Conservation (phyloP, 1,284 basidiomycete genomes). For the Mycosarcoma mackinlayi region DNA sequence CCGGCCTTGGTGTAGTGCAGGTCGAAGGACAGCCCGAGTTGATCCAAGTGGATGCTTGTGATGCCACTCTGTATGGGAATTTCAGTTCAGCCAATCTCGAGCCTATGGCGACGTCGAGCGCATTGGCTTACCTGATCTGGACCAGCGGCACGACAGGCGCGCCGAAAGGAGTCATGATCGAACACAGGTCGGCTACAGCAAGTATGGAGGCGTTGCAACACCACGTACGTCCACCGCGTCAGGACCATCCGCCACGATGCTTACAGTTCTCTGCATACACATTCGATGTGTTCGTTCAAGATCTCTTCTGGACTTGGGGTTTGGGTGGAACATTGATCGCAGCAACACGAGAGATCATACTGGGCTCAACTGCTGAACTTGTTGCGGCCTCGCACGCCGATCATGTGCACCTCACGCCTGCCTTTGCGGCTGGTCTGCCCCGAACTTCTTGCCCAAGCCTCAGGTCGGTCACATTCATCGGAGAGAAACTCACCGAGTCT, state of each 20-base stretch:
- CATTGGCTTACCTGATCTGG: constrained; percentile 61
- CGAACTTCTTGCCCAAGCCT: constrained; percentile 39
- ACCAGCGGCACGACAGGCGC: constrained; percentile 61
- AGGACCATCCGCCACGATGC: constrained; percentile 16
- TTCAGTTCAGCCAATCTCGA: constrained; percentile 1
- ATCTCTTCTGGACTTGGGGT: constrained; percentile 48
- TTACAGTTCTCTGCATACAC: constrained; percentile 45
- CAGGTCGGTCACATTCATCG: constrained; percentile 53
- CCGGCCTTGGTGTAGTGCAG: constrained; percentile 1
- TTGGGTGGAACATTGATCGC: constrained; percentile 32
- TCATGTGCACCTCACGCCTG: constrained; percentile 54
- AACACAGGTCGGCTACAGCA: constrained; percentile 24
- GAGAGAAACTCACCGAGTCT: constrained; percentile 58
- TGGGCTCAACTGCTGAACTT: constrained; percentile 19
- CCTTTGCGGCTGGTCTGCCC: constrained; percentile 53
- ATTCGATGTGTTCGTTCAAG: constrained; percentile 44
- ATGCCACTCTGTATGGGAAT: neutral
- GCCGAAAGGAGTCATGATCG: constrained; percentile 52
- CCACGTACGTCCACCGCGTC: constrained; percentile 10
- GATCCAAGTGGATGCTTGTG: neutral
- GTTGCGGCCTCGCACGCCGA: constrained; percentile 12
- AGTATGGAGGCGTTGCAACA: constrained; percentile 35
- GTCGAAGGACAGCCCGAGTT: neutral
- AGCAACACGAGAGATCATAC: constrained; percentile 23
- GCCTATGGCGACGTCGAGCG: neutral